phyloP scores from a whole-genome alignment of 2,329 filamentous ascomycete genomes.

The Eutypella sp. region DNA sequence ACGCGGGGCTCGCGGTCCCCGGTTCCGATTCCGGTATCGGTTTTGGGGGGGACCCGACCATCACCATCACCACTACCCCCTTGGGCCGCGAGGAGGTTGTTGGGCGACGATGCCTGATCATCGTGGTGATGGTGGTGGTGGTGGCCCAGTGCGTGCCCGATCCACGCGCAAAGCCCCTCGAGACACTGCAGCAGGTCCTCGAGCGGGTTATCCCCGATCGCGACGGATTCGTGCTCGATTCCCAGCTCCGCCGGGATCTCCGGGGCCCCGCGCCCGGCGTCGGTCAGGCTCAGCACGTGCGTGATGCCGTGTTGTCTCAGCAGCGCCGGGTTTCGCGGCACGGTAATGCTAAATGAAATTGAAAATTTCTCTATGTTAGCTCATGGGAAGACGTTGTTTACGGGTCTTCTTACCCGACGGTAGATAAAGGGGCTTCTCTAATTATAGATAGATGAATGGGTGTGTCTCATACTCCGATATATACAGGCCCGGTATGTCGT shows the following conservation, averaged over 20 bases:
- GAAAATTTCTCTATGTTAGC: no score
- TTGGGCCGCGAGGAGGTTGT: background rate
- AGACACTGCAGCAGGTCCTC: background rate
- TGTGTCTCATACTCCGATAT: slow-evolving; percentile 1
- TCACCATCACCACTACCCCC: background rate
- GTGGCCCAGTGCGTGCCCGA: background rate
- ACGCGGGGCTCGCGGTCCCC: background rate
- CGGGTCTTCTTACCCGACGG: no score
- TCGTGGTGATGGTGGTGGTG: background rate
- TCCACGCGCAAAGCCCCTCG: background rate
- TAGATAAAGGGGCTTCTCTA: no score
- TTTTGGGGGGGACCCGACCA: background rate
- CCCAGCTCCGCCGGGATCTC: background rate
- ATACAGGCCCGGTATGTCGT: background rate
- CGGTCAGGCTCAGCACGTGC: background rate
- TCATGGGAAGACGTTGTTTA: no score
- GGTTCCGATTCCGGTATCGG: background rate
- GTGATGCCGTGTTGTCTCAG: background rate
- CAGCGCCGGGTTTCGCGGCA: background rate
- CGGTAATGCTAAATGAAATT: background rate
- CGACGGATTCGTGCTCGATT: background rate
- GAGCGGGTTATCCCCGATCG: background rate
- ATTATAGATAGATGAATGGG: no score
- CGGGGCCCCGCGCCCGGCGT: background rate
- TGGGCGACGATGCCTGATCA: background rate